Base-by-base conservation (phyloP, 352 stramenopile genomes). In the Peronospora tabacina region DNA sequence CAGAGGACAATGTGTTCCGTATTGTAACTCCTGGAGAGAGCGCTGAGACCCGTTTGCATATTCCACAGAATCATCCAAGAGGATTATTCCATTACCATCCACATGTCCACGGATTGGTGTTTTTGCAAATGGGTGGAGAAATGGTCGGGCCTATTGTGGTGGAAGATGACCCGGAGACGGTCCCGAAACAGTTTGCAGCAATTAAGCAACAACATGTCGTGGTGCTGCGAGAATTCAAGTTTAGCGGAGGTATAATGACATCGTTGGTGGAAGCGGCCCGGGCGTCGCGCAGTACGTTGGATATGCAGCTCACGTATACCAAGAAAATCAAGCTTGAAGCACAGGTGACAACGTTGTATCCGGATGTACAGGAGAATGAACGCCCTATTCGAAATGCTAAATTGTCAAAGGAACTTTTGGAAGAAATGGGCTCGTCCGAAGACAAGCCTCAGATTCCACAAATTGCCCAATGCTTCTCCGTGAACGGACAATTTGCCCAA, bases 31-130 rank as follows among this genome's bases (percentile, higher is more conserved):
- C 82, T 1, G 80, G 82, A 1, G 63, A 86, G 46, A 62, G 55
- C 5, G 53, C 75, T 13, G 30, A 77, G 16, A 85, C 68, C 6
- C 57, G 68, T 24, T 63, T 87, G 39, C 52, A 85, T 10, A 49
- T 94, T 16, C 78, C 75, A 2, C 37, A 45, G 13, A 70, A 81
- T 40, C 82, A 94, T 38, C 80, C 78, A 12, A 67, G 72, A 29
- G 82, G 82, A 3, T 50, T 85, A 8, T 94, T 87, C 53, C 79
- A 87, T 59, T 94, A 94, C 63, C 82, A 94, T 49, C 80, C 82
- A 41, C 82, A 94, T 65, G 85, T 80, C 51, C 79, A 89, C 51
- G 79, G 75, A 10, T 79, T 61, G 0, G 83, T 88, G 15, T 79
- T 82, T 42, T 32, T 84, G 47, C 83, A 95, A 49, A 76, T 90